These are phyloP conservation scores for Benincasa hispida DNA, from an alignment of 306 rosid species.

Conservation along the genomic window DNA sequence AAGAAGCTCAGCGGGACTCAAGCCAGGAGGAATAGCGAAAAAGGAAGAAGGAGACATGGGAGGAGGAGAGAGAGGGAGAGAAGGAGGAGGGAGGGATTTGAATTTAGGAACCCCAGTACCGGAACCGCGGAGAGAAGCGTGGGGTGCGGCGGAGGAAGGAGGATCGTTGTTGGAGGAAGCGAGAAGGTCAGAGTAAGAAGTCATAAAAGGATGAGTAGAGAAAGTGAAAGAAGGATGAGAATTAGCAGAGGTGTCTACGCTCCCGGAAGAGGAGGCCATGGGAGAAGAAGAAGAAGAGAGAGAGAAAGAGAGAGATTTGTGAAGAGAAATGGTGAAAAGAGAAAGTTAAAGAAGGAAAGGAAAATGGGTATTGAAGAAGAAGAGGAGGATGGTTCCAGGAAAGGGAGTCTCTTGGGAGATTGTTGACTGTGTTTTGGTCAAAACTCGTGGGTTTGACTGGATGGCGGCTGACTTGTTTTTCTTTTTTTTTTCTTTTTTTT, in stretches of 20 bases:
- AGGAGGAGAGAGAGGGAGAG: conserved; percentile 71
- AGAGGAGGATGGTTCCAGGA: conserved; percentile 35
- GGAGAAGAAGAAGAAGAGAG: background rate
- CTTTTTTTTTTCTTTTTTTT: background rate
- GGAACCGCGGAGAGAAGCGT: conserved; percentile 10
- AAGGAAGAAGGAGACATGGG: conserved; percentile 57
- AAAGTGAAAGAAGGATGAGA: conserved; percentile 36
- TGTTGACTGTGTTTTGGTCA: conserved; percentile 26
- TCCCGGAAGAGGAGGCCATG: conserved; percentile 46
- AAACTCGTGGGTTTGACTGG: conserved; percentile 60
- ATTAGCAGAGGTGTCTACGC: conserved; percentile 56
- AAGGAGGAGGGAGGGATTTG: conserved; percentile 75
- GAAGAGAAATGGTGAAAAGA: conserved; percentile 9
- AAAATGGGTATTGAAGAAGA: background rate
- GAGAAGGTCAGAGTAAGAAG: conserved; percentile 60
- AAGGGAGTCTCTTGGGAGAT: background rate
- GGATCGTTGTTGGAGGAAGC: conserved; percentile 17
- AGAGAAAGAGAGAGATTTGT: background rate
- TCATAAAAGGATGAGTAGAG: conserved; percentile 59
- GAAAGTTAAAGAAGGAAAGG: background rate
- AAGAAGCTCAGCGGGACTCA: conserved; percentile 77
- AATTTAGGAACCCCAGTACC: conserved; percentile 64
- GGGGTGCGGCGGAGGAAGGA: background rate
- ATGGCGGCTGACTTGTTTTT: conserved; percentile 41
- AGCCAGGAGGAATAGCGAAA: conserved; percentile 59